Evolutionary conservation across 1,139 yeast genomes (phyloP), one percentile per base, ranked within the genome.

Genomic region (Pichia sp.): DNA sequence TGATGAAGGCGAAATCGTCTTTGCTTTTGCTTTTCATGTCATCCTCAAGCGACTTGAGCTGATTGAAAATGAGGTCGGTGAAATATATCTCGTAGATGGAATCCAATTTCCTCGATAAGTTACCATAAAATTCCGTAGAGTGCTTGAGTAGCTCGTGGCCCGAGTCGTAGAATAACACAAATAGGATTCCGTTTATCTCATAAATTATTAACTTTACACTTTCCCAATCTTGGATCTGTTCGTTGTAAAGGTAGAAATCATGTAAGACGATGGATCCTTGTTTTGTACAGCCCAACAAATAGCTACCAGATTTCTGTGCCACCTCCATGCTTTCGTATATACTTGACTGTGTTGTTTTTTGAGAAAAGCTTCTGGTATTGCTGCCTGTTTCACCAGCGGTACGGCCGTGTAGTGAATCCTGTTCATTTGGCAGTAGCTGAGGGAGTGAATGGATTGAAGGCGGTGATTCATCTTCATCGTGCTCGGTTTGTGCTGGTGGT

Each of bases 81-180:
- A 67, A 63, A 52, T 62, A 61, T 2, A 56, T 57, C 3, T 57
- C 56, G 53, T 69, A 70, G 36, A 71, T 57, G 1, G 61, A 62
- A 13, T 70, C 71, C 15, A 82, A 61, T 54, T 75, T 74, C 3
- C 51, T 50, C 53, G 77, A 77, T 45, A 84, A 61, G 1, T 53
- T 54, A 1, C 64, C 61, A 46, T 61, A 66, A 30, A 51, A 53
- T 4, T 50, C 36, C 7, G 43, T 30, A 10, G 54, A 45, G 4
- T 29, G 41, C 3, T 26, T 5, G 23, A 31, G 19, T 13, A 15
- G n/a, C 15, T 16, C 26, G 7, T 54, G 26, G 1, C 50, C 55
- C 3, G 59, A 41, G 15, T 61, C 50, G 36, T 47, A 62, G 3
- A 66, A 30, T n/a, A 66, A 36, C 0, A 59, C 50, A 43, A 66